A percentile compares a stretch with the other conserved stretches of the same genome.
These are phyloP conservation scores for Glaciozyma martinii DNA, from an alignment of 768 basidiomycete species.

Conservation along the genomic window DNA sequence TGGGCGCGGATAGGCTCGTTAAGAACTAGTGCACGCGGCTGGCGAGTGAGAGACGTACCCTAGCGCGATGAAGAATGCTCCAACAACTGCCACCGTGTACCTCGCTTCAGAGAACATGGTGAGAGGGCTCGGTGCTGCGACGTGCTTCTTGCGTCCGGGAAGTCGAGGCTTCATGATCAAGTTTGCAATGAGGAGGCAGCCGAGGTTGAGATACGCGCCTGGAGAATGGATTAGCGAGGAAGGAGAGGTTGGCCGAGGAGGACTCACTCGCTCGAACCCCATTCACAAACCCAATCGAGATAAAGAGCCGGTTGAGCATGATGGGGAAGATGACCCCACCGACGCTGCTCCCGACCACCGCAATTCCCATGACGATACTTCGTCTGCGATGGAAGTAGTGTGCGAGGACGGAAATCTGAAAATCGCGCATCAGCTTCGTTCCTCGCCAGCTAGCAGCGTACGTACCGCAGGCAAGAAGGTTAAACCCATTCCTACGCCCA, in stretches of 20 bases:
- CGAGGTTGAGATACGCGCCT: background rate
- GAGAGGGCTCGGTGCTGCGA: background rate
- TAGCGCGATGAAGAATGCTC: background rate
- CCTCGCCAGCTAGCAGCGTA: background rate
- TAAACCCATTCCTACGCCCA: background rate
- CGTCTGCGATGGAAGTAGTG: background rate
- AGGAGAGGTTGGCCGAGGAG: background rate
- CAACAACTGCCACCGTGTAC: background rate
- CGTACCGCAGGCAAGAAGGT: background rate
- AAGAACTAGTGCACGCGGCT: too few species aligned
- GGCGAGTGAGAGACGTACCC: background rate
- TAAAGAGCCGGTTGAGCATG: background rate
- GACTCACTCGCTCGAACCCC: conserved; percentile 2
- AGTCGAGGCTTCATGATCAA: background rate
- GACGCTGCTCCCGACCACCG: background rate
- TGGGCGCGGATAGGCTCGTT: too few species aligned
- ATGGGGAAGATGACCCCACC: background rate
- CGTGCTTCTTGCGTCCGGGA: background rate
- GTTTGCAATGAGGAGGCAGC: background rate
- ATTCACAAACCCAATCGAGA: background rate
- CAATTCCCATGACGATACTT: background rate
- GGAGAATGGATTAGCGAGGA: background rate
- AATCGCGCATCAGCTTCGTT: background rate
- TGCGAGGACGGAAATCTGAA: background rate
- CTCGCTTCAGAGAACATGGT: background rate